These are phyloP conservation scores for Athelia sp. DNA, from an alignment of 1,284 basidiomycete species.

Conservation along the genomic window DNA sequence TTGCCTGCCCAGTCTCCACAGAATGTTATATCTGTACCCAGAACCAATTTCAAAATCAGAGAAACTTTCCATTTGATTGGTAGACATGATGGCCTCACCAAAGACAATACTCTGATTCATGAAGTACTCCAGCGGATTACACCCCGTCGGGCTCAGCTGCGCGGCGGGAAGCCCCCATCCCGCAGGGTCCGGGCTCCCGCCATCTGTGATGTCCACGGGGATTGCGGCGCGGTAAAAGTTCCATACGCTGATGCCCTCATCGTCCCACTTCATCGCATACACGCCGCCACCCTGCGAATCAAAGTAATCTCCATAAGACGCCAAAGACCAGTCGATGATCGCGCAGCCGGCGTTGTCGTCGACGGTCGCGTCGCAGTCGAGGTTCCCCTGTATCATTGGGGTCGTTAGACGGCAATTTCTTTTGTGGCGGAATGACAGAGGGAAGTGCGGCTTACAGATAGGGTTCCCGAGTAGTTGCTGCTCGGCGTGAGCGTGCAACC, in stretches of 20 bases:
- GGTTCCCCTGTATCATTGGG: too few species aligned
- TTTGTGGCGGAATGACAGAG: not conserved
- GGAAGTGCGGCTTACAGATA: conserved; percentile 40
- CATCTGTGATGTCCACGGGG: conserved; percentile 55
- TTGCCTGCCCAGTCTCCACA: conserved; percentile 84
- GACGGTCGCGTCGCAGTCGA: conserved; percentile 24
- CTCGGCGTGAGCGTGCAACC: conserved; percentile 41
- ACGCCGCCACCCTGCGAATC: conserved; percentile 72
- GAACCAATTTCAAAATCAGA: not conserved
- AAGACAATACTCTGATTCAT: conserved; percentile 43
- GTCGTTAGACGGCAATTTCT: not conserved
- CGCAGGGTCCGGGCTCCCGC: conserved; percentile 49
- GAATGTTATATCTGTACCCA: conserved; percentile 66
- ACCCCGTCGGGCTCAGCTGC: conserved; percentile 44
- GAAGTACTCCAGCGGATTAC: conserved; percentile 47
- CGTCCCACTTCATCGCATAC: conserved; percentile 77
- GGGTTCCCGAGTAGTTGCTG: conserved; percentile 50
- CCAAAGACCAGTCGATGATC: conserved; percentile 62
- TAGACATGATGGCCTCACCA: conserved; percentile 19
- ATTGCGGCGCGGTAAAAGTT: conserved; percentile 71
- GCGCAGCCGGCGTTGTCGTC: conserved; percentile 54
- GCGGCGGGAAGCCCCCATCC: conserved; percentile 68
- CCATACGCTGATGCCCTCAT: conserved; percentile 67
- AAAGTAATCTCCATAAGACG: conserved; percentile 70
- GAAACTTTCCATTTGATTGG: too few species aligned